phyloP scores from a whole-genome alignment of 1,284 basidiomycete genomes.

The Wolfiporia cocos region DNA sequence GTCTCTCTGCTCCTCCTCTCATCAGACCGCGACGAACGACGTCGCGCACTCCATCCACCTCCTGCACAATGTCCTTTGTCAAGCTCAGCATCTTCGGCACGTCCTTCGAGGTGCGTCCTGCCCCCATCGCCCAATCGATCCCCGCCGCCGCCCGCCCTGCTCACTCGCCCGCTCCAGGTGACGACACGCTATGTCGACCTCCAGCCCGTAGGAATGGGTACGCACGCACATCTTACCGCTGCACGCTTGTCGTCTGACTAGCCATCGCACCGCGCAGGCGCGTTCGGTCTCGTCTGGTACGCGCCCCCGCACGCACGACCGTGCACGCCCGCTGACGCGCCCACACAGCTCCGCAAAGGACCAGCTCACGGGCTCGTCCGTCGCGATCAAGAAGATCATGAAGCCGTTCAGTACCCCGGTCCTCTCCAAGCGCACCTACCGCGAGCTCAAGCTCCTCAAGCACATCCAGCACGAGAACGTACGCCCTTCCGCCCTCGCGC shows the following conservation, averaged over 20 bases:
- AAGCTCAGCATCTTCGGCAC: constrained; percentile 99
- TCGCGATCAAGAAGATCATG: constrained; percentile 84
- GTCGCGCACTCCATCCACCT: not conserved
- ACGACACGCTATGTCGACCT: constrained; percentile 99
- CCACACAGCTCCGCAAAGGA: constrained; percentile 87
- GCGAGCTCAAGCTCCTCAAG: constrained; percentile 97
- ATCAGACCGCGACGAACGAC: not conserved
- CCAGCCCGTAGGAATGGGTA: constrained; percentile 99
- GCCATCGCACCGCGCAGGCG: constrained; percentile 50
- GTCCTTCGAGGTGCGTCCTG: constrained; percentile 74
- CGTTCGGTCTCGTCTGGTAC: constrained; percentile 94
- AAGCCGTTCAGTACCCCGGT: constrained; percentile 93
- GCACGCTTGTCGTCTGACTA: constrained; percentile 12
- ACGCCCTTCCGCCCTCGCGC: constrained; percentile 22
- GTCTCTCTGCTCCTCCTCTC: not conserved
- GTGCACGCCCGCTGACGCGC: constrained; percentile 1
- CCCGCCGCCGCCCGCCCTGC: constrained; percentile 1
- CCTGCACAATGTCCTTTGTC: constrained; percentile 76
- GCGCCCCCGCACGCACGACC: constrained; percentile 18
- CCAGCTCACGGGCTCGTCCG: constrained; percentile 90
- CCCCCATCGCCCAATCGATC: constrained; percentile 2
- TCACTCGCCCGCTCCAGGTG: constrained; percentile 48
- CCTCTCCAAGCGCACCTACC: constrained; percentile 95
- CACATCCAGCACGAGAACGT: constrained; percentile 99
- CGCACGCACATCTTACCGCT: constrained; percentile 28